Base-by-base conservation (phyloP, 495 filamentous ascomycete species). In the Aspergillus haitiensis region DNA sequence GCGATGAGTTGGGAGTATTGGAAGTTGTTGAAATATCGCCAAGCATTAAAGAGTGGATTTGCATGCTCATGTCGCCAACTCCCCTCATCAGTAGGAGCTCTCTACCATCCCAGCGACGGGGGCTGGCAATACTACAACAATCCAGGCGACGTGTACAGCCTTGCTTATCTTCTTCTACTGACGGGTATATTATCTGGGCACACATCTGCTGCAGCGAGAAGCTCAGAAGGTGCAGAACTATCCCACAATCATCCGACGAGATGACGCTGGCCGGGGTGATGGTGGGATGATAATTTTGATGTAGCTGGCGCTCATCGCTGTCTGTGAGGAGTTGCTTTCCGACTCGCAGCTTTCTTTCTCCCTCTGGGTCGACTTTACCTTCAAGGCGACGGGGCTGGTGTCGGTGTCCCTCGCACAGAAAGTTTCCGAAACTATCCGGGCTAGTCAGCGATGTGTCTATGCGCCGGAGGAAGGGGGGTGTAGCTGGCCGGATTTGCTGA, bases 251-350 rank as follows among this genome's bases (percentile, higher is more conserved):
- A 45, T 13, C 15, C 67, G 37, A 42, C 62, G 12, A 36, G 67
- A 27, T 60, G 57, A 33, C 56, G 46, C 12, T 42, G 50, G 12
- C 5, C 42, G 0, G 42, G 61, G 0, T 67, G 71, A 3, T 69
- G 69, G 3, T 67, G 69, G 1, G 67, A 69, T 6, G 67, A 15
- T 45, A 2, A 15, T 45, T 11, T 15, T 6, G 12, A 6, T 64
- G 15, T 73, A 69, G 71, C 71, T 69, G 1, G 58, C 64, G 12
- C 71, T 73, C 18, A 70, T 73, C 48, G 71, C 71, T 8, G 71
- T 67, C 21, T 71, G 69, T 18, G 71, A 73, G 45, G 71, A 69
- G 10, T 63, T 67, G 5, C 42, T 45, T 1, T 15, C 42, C 2
- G 42, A 45, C 1, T 11, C 42, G 42, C 42, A 45, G 5, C n/a